Percentiles rank a stretch among this genome's conserved stretches.
phyloP scores from a whole-genome alignment of 371 early-diverging fungal genomes.

The Sporodiniella umbellata region DNA sequence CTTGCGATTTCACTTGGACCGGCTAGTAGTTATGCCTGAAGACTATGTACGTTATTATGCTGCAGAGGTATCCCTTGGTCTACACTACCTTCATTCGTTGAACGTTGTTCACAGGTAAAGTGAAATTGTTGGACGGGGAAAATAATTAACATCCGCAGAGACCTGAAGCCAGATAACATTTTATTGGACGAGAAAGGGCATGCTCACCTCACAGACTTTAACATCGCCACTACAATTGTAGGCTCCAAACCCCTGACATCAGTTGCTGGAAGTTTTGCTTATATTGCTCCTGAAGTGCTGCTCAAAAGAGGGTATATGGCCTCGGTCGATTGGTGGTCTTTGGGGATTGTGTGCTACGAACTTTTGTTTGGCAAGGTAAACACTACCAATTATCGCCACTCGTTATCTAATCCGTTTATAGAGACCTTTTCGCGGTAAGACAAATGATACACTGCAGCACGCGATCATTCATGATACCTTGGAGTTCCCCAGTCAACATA shows the following conservation, averaged over 20 bases:
- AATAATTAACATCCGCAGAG: slow-evolving; percentile 41
- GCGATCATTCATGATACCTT: slow-evolving; percentile 60
- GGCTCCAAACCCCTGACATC: slow-evolving; percentile 48
- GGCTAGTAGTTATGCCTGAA: slow-evolving; percentile 60
- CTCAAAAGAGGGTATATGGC: slow-evolving; percentile 64
- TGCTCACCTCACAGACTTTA: slow-evolving; percentile 89
- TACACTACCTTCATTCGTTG: slow-evolving; percentile 69
- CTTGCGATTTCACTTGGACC: slow-evolving; percentile 75
- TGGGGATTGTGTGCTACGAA: slow-evolving; percentile 81
- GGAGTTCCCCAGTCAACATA: slow-evolving; percentile 54
- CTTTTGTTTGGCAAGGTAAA: slow-evolving; percentile 32
- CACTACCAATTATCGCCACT: slow-evolving; percentile 59
- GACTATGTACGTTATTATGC: slow-evolving; percentile 78
- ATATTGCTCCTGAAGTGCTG: slow-evolving; percentile 83
- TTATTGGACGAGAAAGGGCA: slow-evolving; percentile 85
- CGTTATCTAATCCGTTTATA: slow-evolving; percentile 9
- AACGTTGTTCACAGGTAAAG: slow-evolving; percentile 52
- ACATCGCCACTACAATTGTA: slow-evolving; percentile 62
- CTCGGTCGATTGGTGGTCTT: slow-evolving; percentile 87
- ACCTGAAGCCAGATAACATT: slow-evolving; percentile 93
- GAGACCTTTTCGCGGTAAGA: slow-evolving; percentile 84
- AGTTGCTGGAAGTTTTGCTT: slow-evolving; percentile 77
- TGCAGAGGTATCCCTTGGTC: slow-evolving; percentile 70
- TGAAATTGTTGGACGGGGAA: slow-evolving; percentile 2
- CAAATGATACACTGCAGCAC: slow-evolving; percentile 71